Evolutionary conservation across 108 stramenopile species (phyloP), one percentile per base, ranked within the genome.

Genomic region (Cyclotella kingstonii): DNA sequence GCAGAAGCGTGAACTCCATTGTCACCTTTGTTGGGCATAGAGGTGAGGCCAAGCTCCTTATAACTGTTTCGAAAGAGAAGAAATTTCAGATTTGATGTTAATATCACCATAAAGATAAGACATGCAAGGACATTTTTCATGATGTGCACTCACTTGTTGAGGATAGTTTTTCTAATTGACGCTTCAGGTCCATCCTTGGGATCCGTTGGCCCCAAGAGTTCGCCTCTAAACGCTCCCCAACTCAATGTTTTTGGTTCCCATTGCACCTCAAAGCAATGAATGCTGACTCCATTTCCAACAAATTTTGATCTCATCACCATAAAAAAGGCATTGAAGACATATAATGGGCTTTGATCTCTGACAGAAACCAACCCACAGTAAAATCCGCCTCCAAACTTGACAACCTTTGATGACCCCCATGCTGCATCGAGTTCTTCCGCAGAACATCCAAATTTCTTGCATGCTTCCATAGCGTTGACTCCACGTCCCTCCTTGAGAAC

Each of bases 251-350:
- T 60, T 5, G 90, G 78, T 18, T 84, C 78, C 88, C 91, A 97
- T 60, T 95, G 85, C 14, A 97, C 94, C 42, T 76, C 88, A 55
- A 81, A 95, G 62, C 90, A 89, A 50, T 93, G 90, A 54, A 97
- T 95, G 40, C 73, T 76, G 14, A 71, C 79, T 6, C 62, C 83
- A 12, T 79, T 69, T 29, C 79, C 91, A 17, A 94, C 85, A 68
- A 93, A 97, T 67, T 92, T 95, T 45, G 66, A 77, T 38, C 86
- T 81, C 88, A 88, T 89, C 2, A 67, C 59, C 92, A 96, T 94
- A 79, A 93, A 95, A 72, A 97, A 97, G 43, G 89, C 96, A 77
- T 97, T 97, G 74, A 95, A 94, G 19, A 93, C 90, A 63, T 95
- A 97, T 31, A 95, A 45, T 11, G 80, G 73, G 23, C 60, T 47